Evolutionary conservation across 257 asterid genomes (phyloP).

Genomic region (Craterostigma plantagineum): DNA sequence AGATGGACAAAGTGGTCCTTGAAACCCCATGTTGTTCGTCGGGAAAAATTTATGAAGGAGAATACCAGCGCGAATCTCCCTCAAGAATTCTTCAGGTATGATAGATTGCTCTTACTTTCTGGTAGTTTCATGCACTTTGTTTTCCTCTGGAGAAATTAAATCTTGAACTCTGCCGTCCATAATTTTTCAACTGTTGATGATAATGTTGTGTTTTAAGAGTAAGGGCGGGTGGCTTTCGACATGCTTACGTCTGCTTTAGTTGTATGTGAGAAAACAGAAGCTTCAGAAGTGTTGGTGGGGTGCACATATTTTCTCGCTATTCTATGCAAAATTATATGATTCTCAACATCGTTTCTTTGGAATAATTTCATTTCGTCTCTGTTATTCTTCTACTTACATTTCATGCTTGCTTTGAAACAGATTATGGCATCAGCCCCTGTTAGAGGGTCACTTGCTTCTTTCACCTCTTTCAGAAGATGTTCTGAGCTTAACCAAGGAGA

Average conservation of each 20-base stretch:
- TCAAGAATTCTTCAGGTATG: slow-evolving; percentile 45
- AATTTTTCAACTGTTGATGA: too few species aligned
- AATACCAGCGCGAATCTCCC: slow-evolving; percentile 22
- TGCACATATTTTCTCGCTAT: too few species aligned
- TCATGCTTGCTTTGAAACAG: slow-evolving; percentile 22
- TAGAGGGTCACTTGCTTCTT: slow-evolving; percentile 27
- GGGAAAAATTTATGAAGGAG: slow-evolving; percentile 55
- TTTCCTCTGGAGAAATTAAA: too few species aligned
- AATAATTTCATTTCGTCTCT: slow-evolving; percentile 1
- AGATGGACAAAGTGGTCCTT: slow-evolving; percentile 63
- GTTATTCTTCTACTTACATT: not conserved
- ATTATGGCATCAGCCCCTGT: slow-evolving; percentile 46
- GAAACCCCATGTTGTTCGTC: slow-evolving; percentile 63
- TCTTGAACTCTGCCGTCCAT: too few species aligned
- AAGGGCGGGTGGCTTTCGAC: too few species aligned
- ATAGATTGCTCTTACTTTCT: slow-evolving; percentile 2
- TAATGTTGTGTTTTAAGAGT: too few species aligned
- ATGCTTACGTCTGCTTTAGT: too few species aligned
- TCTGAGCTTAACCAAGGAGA: slow-evolving; percentile 28
- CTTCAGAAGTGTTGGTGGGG: too few species aligned
- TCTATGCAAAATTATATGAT: not conserved
- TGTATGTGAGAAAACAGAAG: too few species aligned
- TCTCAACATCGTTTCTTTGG: slow-evolving; percentile 1
- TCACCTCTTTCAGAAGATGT: slow-evolving; percentile 65
- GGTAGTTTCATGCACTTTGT: too few species aligned